These are phyloP conservation scores for Pseudotsuga menziesii DNA, from an alignment of 75 land plant genomes.

Conservation along the genomic window DNA sequence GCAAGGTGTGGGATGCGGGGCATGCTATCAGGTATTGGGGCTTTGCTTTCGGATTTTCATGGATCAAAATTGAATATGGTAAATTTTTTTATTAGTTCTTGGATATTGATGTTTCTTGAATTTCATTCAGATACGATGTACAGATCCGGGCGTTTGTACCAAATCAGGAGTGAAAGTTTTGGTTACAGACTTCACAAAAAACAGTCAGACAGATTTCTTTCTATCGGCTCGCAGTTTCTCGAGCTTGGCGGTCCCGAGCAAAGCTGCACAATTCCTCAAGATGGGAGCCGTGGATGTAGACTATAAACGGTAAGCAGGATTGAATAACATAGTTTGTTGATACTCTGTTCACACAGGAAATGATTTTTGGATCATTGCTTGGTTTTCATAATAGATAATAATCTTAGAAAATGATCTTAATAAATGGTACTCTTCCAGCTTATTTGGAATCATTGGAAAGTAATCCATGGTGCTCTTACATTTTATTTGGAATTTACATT, in stretches of 20 bases:
- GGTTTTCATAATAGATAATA: too few species aligned
- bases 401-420: too few species aligned
- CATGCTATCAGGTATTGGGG: constrained; percentile 27
- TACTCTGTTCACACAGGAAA: too few species aligned
- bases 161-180: background rate
- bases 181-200: background rate
- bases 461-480: too few species aligned
- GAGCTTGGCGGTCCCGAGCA: constrained; percentile 28
- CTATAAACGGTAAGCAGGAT: constrained; percentile 36
- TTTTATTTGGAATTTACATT: too few species aligned
- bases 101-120: background rate
- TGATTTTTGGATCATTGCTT: too few species aligned
- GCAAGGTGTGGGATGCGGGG: constrained; percentile 50
- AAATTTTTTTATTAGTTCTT: background rate
- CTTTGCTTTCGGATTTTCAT: background rate
- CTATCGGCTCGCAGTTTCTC: constrained; percentile 37
- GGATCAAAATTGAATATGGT: background rate
- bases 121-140: constrained; percentile 4
- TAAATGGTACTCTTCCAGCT: too few species aligned
- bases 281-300: constrained; percentile 46
- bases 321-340: too few species aligned
- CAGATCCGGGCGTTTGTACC: background rate
- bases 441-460: too few species aligned
- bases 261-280: constrained; percentile 14
- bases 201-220: constrained; percentile 35